Evolutionary conservation across 2,329 filamentous ascomycete species (phyloP), one percentile per base, ranked within the genome.

Genomic region (Fusarium solani-melongenae): DNA sequence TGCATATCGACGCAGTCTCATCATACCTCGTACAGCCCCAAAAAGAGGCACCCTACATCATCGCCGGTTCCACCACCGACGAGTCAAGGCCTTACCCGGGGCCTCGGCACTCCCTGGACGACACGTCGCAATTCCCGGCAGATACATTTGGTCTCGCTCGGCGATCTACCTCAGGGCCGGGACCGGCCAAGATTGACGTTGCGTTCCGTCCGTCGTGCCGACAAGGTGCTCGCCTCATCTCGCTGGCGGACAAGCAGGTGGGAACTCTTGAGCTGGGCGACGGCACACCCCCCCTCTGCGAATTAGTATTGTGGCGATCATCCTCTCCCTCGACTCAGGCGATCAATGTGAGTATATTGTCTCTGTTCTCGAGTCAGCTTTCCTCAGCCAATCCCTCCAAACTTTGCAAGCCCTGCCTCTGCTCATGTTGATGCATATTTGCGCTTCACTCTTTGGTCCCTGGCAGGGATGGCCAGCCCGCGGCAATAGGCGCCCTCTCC

Each of bases 141-240:
- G 41, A 58, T 64, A 59, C n/a, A 27, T 55, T 49, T 67, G 46
- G 60, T 58, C 36, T 55, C 51, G 31, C 36, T 55, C 56, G 31
- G 39, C 36, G 55, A 62, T 70, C 61, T 55, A 66, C 58, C 44
- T 41, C 33, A 64, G 33, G 55, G 29, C 33, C 22, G 39, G 46
- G 55, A 55, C 41, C 33, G 24, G 55, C 51, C 44, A 51, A 51
- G 55, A 62, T 51, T 46, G 31, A 38, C 39, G 27, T 66, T 55
- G 34, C 59, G 46, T 63, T 57, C 67, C 49, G 64, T 51, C 53
- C 15, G 15, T 36, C 34, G 34, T 64, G 36, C 73, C 66, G 69
- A 71, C 71, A 72, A 77, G 75, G 73, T 77, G 53, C 62, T 62
- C 62, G 58, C 36, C 46, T 68, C 58, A 56, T 49, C 58, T 56